Percentiles rank a stretch among this genome's conserved stretches.
phyloP scores from a whole-genome alignment of 192 early-diverging fungal genomes.

The Linnemannia schmuckeri region DNA sequence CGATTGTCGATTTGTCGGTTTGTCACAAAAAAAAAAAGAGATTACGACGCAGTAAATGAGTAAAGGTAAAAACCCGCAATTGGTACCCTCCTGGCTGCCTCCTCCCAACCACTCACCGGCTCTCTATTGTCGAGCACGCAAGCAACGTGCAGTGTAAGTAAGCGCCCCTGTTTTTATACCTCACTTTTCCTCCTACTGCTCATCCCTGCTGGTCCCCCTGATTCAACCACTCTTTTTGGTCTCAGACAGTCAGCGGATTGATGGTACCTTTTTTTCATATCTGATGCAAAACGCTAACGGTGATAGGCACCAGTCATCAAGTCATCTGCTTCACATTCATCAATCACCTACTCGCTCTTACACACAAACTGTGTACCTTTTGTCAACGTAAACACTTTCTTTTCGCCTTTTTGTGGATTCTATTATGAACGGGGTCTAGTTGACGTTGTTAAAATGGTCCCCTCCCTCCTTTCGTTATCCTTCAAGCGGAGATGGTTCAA shows the following conservation, averaged over 20 bases:
- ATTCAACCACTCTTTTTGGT: not conserved
- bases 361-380: too few relatives aligned
- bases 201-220: not conserved
- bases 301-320: not conserved
- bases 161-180: not conserved
- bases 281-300: not conserved
- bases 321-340: not conserved
- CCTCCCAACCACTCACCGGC: not conserved
- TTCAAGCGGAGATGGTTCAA: not conserved
- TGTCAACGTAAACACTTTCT: not conserved
- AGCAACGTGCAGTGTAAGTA: not conserved
- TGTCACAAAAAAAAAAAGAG: not conserved
- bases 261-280: not conserved
- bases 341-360: not conserved
- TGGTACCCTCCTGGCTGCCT: not conserved
- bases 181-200: not conserved
- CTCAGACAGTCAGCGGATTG: not conserved
- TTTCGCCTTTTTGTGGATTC: not conserved
- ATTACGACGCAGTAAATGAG: not conserved
- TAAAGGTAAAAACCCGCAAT: not conserved
- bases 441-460: not conserved
- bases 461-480: too few relatives aligned
- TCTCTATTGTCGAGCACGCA: not conserved
- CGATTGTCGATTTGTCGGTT: not conserved
- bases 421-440: not conserved